phyloP scores from a whole-genome alignment of 805 yeast genomes.

The Metschnikowia kofuensis region DNA sequence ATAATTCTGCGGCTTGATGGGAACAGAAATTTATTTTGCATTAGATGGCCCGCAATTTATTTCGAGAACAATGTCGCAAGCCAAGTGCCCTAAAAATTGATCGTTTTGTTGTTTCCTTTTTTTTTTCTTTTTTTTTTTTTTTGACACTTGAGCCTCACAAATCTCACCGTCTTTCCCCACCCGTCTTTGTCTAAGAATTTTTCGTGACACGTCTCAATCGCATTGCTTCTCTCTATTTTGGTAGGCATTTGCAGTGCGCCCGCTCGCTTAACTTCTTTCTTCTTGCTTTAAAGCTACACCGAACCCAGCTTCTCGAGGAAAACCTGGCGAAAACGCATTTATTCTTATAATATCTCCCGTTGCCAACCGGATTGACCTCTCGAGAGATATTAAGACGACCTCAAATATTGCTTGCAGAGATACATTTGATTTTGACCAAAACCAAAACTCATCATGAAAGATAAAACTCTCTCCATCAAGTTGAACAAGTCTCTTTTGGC shows the following conservation, averaged over 20 bases:
- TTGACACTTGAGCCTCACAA: neutral
- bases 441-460: constrained; percentile 23
- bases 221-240: neutral
- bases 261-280: neutral
- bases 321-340: neutral
- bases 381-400: too few species aligned
- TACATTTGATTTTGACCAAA: too few species aligned
- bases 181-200: neutral
- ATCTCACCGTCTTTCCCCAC: constrained; percentile 1
- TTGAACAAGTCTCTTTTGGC: constrained; percentile 30
- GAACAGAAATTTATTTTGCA: too few species aligned
- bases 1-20: too few species aligned
- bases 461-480: constrained; percentile 35
- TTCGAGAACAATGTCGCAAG: too few species aligned
- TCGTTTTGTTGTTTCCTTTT: neutral
- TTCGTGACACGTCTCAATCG: constrained; percentile 4
- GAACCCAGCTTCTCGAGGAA: neutral
- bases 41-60: too few species aligned
- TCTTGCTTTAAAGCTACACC: neutral
- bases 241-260: neutral
- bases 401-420: too few species aligned
- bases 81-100: too few species aligned
- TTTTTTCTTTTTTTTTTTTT: neutral
- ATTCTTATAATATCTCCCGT: too few species aligned
- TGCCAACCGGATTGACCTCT: too few species aligned